These are phyloP conservation scores for Eucalyptus pumila DNA, from an alignment of 345 rosid species.

Conservation along the genomic window DNA sequence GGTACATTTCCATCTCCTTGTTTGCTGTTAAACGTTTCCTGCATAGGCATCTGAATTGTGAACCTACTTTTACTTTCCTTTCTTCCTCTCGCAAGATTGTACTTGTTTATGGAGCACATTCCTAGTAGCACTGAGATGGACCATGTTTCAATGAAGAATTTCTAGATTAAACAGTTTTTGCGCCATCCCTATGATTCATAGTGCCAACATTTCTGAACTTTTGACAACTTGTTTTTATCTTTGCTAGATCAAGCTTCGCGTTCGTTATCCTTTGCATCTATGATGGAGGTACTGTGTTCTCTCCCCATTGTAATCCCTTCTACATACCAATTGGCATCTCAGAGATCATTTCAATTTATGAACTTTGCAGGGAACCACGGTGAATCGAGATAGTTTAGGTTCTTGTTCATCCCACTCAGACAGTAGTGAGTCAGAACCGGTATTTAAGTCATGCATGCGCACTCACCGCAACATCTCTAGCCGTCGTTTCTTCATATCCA, in stretches of 20 bases:
- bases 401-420: constrained; percentile 35
- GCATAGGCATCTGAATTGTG: not conserved
- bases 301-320: not conserved
- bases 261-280: constrained; percentile 14
- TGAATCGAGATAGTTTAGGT: constrained; percentile 21
- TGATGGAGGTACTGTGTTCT: constrained; percentile 17
- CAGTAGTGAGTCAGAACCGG: constrained; percentile 31
- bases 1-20: not conserved
- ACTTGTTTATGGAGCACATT: not conserved
- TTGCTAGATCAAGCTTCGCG: constrained; percentile 19
- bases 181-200: not conserved
- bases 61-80: not conserved
- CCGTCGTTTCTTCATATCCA: constrained; percentile 32
- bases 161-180: not conserved
- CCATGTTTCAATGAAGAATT: not conserved
- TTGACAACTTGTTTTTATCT: not conserved
- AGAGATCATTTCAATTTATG: not conserved
- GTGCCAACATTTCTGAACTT: not conserved
- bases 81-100: not conserved
- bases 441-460: constrained; percentile 14
- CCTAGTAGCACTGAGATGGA: not conserved
- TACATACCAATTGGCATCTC: not conserved
- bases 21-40: not conserved
- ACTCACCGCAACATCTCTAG: constrained; percentile 32
- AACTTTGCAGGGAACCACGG: constrained; percentile 17